Base-by-base conservation (phyloP, 208 protist species). In the Crithidia bombi region DNA sequence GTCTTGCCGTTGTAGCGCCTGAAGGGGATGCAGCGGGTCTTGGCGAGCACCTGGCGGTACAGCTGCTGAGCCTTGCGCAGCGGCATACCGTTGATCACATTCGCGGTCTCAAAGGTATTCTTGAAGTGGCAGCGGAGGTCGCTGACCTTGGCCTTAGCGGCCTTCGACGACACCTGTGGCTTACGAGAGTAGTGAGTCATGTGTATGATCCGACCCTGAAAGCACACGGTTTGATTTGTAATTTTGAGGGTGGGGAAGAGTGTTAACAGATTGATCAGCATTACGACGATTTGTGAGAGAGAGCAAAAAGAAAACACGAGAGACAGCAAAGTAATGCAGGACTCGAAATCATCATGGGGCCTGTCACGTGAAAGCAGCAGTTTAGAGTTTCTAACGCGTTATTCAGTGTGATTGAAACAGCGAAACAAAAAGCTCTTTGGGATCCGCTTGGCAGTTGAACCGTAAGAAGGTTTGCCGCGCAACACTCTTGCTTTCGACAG, bases 11-110 rank as follows among this genome's bases (percentile, higher is more conserved):
- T 96, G 88, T 97, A 98, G 62, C 93, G 87, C 76, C 87, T 94
- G 90, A 98, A 98, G 30, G 97, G 97, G 81, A 98, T 95, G 87
- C 89, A 96, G 65, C 93, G 89, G 54, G 92, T 98, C 86, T 98
- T 96, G 69, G 87, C 89, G 67, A 98, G 84, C 59, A 98, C 95
- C 73, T 98, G 90, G 50, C 93, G 86, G 80, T 98, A 96, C 71
- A 95, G 94, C 80, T 92, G 83, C 77, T 97, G 87, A 5, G 97
- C 95, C 86, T 97, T 97, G 69, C 83, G 79, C 58, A 98, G 83
- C 19, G 89, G 85, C 86, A 98, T 97, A 52, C 95, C 95, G 71
- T 93, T 92, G 76, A 98, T 84, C 51, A 96, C 93, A 71, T 94
- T 91, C 43, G 89, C 94, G 12, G 93, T 97, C 82, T 98, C 91